A percentile compares a stretch with the other conserved stretches of the same genome.
phyloP scores from a whole-genome alignment of 2,329 filamentous ascomycete genomes.

The Paecilomyces niveus region DNA sequence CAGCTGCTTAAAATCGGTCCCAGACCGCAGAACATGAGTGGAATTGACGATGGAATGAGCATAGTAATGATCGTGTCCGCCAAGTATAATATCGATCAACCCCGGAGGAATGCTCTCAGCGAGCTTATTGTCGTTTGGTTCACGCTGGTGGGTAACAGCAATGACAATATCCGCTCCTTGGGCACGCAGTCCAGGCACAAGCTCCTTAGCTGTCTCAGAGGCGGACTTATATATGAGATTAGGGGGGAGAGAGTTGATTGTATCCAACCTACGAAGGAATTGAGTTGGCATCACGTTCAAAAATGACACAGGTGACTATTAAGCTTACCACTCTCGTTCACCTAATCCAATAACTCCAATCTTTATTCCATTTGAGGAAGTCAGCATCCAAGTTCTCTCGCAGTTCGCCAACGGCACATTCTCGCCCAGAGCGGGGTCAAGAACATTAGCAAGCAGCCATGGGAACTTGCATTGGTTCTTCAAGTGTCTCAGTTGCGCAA shows the following conservation, averaged over 20 bases:
- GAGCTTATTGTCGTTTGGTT: constrained; percentile 84
- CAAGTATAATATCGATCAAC: constrained; percentile 75
- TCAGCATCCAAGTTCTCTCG: constrained; percentile 67
- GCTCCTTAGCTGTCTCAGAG: constrained; percentile 64
- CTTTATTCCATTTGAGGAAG: constrained; percentile 75
- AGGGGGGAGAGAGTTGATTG: constrained; percentile 78
- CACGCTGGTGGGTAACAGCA: constrained; percentile 75
- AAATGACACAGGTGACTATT: background rate
- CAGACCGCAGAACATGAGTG: constrained; percentile 77
- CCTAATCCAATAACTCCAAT: constrained; percentile 79
- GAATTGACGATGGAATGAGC: constrained; percentile 69
- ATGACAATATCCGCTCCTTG: constrained; percentile 78
- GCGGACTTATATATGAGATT: constrained; percentile 77
- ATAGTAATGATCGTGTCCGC: constrained; percentile 89
- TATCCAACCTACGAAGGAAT: constrained; percentile 53
- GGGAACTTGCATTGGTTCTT: constrained; percentile 72
- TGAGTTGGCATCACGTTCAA: background rate
- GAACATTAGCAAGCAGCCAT: constrained; percentile 82
- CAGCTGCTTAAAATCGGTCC: constrained; percentile 86
- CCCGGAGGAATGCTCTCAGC: constrained; percentile 64
- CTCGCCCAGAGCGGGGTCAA: constrained; percentile 74
- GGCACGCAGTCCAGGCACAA: constrained; percentile 64
- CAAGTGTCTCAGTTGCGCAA: constrained; percentile 69
- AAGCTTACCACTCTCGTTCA: constrained; percentile 66
- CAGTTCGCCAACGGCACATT: constrained; percentile 69